Conservation (phyloP, 2,329 filamentous ascomycete species). For the Talaromyces sp. region DNA sequence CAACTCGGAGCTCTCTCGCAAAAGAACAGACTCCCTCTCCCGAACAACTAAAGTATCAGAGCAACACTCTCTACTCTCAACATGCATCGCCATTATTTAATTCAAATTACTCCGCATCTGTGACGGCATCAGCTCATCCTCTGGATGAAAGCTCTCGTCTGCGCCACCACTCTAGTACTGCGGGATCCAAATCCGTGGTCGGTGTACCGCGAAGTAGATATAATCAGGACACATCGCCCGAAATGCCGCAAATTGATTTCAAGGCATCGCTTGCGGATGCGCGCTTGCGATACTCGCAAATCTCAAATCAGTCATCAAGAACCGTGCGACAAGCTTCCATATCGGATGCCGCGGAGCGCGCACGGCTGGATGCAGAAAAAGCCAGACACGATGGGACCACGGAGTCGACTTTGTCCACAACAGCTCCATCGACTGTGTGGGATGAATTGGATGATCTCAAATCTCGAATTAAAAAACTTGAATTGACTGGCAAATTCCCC, state of each 20-base stretch:
- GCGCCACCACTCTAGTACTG: slow-evolving; percentile 32
- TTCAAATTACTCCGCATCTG: slow-evolving; percentile 26
- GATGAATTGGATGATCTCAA: slow-evolving; percentile 96
- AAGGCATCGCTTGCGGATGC: slow-evolving; percentile 33
- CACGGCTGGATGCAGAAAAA: slow-evolving; percentile 33
- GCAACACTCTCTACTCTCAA: slow-evolving; percentile 20
- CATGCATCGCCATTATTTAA: slow-evolving; percentile 11
- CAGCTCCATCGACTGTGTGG: slow-evolving; percentile 90
- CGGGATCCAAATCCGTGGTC: slow-evolving; percentile 35
- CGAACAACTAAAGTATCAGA: slow-evolving; percentile 23
- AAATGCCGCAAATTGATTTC: slow-evolving; percentile 28
- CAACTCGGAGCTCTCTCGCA: slow-evolving; percentile 17
- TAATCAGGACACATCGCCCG: slow-evolving; percentile 35
- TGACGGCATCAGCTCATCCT: slow-evolving; percentile 37
- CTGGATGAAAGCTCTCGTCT: slow-evolving; percentile 36
- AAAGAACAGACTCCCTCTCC: slow-evolving; percentile 19
- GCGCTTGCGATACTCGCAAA: slow-evolving; percentile 34
- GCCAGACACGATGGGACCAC: slow-evolving; percentile 58
- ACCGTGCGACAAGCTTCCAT: slow-evolving; percentile 31
- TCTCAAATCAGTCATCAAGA: slow-evolving; percentile 31
- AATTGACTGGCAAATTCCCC: slow-evolving; percentile 83
- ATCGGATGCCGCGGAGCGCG: slow-evolving; percentile 35
- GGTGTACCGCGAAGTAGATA: slow-evolving; percentile 35
- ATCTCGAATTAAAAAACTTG: slow-evolving; percentile 83
- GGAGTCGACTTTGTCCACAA: slow-evolving; percentile 83